phyloP scores from a whole-genome alignment of 2,329 filamentous ascomycete genomes.

The Pyrenophora teres region DNA sequence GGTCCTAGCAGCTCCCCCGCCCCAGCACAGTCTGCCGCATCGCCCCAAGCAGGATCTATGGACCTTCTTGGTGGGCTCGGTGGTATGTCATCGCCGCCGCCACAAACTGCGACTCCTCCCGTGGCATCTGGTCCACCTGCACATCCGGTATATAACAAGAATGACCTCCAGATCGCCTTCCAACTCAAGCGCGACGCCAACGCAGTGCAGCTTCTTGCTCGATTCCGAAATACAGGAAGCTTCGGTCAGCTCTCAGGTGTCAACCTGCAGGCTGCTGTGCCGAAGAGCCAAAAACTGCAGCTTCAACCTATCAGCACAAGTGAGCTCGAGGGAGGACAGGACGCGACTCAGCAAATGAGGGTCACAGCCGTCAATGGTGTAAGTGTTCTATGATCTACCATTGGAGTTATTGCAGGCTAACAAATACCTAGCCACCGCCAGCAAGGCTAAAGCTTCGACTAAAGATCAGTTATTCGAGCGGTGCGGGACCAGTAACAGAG shows the following conservation, averaged over 20 bases:
- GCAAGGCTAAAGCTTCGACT: constrained; percentile 77
- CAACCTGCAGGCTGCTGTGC: constrained; percentile 90
- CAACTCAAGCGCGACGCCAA: constrained; percentile 82
- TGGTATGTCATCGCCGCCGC: constrained; percentile 54
- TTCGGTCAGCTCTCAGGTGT: constrained; percentile 72
- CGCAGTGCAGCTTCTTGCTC: constrained; percentile 78
- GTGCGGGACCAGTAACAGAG: constrained; percentile 75
- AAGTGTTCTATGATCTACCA: constrained; percentile 56
- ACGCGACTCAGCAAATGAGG: constrained; percentile 90
- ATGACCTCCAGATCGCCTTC: constrained; percentile 80
- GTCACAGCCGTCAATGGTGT: constrained; percentile 85
- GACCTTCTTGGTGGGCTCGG: constrained; percentile 53
- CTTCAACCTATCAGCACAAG: constrained; percentile 84
- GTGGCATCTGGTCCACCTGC: constrained; percentile 52
- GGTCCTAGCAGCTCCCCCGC: constrained; percentile 50
- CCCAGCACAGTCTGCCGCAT: constrained; percentile 47
- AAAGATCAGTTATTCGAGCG: constrained; percentile 76
- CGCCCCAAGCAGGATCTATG: constrained; percentile 41
- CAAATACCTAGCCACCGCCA: constrained; percentile 65
- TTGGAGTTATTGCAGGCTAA: constrained; percentile 22
- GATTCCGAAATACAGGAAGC: constrained; percentile 77
- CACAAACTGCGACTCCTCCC: constrained; percentile 50
- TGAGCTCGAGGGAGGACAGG: constrained; percentile 75
- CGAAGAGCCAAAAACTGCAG: constrained; percentile 93
- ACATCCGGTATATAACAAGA: constrained; percentile 81